phyloP scores from a whole-genome alignment of 495 filamentous ascomycete species.

The Thermothielavioides terrestris region DNA sequence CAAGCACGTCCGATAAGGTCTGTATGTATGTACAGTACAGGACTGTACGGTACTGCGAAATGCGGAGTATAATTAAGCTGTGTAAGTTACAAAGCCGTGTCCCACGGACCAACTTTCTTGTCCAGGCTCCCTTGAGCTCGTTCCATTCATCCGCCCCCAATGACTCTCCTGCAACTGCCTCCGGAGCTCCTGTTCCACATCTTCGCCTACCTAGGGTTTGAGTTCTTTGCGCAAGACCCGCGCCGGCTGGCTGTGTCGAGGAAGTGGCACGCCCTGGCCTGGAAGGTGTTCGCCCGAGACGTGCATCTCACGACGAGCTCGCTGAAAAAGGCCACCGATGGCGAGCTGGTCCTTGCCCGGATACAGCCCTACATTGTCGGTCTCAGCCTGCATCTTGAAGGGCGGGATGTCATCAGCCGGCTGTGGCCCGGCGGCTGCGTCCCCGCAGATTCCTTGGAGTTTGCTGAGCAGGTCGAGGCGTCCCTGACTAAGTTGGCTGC shows the following conservation, averaged over 20 bases:
- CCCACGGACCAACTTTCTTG: too few relatives aligned
- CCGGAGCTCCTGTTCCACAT: background rate
- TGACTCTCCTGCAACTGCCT: background rate
- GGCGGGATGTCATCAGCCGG: background rate
- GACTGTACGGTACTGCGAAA: too few relatives aligned
- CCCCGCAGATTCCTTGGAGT: background rate
- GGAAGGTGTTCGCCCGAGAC: background rate
- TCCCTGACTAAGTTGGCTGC: background rate
- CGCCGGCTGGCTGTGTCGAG: background rate
- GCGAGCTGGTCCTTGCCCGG: background rate
- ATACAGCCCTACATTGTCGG: background rate
- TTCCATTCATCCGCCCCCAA: background rate
- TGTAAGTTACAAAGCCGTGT: too few relatives aligned
- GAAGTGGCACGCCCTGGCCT: background rate
- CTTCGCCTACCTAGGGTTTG: background rate
- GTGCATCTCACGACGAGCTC: background rate
- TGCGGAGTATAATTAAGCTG: too few relatives aligned
- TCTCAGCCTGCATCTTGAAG: background rate
- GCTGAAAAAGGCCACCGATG: background rate
- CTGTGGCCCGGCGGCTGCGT: background rate
- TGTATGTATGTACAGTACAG: too few relatives aligned
- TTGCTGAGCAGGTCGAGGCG: background rate
- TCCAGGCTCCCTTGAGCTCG: too few relatives aligned
- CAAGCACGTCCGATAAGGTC: too few relatives aligned
- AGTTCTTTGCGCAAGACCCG: constrained; percentile 2